phyloP scores from a whole-genome alignment of 2,329 filamentous ascomycete species.

The Calonectria pseudoturangicola region DNA sequence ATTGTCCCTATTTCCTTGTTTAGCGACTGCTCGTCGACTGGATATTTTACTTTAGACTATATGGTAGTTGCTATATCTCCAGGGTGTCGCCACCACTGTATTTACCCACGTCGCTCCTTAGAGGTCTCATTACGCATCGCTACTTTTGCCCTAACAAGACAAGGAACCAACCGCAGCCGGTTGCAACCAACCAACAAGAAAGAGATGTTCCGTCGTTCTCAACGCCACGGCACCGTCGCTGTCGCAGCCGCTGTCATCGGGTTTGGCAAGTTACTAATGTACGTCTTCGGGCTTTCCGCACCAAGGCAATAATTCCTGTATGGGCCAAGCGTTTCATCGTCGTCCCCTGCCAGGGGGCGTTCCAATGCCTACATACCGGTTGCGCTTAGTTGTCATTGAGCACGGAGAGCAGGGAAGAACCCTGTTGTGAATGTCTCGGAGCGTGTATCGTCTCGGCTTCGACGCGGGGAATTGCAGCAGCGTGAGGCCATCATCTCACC shows the following conservation, averaged over 20 bases:
- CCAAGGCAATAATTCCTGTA: slow-evolving; percentile 2
- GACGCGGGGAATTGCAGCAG: slow-evolving; percentile 48
- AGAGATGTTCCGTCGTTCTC: neutral
- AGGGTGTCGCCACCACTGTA: slow-evolving; percentile 47
- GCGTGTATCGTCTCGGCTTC: slow-evolving; percentile 40
- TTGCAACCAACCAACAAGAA: slow-evolving; percentile 6
- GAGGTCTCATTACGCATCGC: slow-evolving; percentile 17
- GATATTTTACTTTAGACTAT: slow-evolving; percentile 43
- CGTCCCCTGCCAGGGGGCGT: slow-evolving; percentile 45
- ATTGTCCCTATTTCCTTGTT: slow-evolving; percentile 33
- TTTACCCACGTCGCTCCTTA: slow-evolving; percentile 41
- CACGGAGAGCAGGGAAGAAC: slow-evolving; percentile 44
- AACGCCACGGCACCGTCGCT: too few relatives aligned
- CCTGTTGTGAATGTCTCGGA: slow-evolving; percentile 41
- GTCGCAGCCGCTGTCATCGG: neutral
- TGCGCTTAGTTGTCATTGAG: slow-evolving; percentile 28
- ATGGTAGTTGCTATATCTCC: slow-evolving; percentile 47
- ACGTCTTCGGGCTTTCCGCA: slow-evolving; percentile 37
- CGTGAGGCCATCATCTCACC: slow-evolving; percentile 37
- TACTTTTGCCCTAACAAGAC: slow-evolving; percentile 5
- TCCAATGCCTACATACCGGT: slow-evolving; percentile 24
- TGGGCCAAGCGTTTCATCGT: slow-evolving; percentile 49
- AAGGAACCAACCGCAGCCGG: neutral
- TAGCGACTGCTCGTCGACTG: slow-evolving; percentile 7
- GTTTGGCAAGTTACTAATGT: slow-evolving; percentile 20